Base-by-base conservation (phyloP, 1,284 basidiomycete species). In the Apiotrichum akiyoshidainum region DNA sequence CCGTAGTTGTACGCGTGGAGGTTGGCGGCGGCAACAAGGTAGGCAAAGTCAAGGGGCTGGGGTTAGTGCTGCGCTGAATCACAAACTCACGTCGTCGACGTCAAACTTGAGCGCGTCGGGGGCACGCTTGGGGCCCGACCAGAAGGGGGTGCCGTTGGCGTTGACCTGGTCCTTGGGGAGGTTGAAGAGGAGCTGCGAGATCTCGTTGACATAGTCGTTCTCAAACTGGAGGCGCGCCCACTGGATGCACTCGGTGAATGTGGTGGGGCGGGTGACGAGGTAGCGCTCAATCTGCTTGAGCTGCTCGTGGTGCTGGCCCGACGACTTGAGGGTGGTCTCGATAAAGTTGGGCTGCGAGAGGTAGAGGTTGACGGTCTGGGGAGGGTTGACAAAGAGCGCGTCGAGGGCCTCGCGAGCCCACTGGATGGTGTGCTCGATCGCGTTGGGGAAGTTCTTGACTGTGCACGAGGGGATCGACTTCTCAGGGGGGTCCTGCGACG, bases 401-500 rank as follows among this genome's bases (percentile, higher is more conserved):
- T 98, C 91, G 76, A 99, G 98, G 65, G 92, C 88, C 72, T 89
- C 87, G 65, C 93, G 87, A 65, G 91, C 88, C 96, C 96, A 99
- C 82, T 95, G 90, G 65, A 99, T 99, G n/a, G 95, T 98, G 80
- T 99, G 96, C 69, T 93, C 88, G 68, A 99, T 99, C 39, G 89
- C 88, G 76, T 99, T 97, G 34, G 96, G 96, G 85, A 99, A 99
- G 80, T 93, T 98, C 81, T 98, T 99, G 73, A 99, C 90, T 11
- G 96, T 99, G 80, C 97, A 99, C 44, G 92, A 92, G 12, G 97
- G 92, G 16, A 94, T 89, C 73, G 95, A 90, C 80, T 98, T 99
- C 80, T 99, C 97, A 19, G 96, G 96, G 46, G 96, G 96, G 77
- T 99, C 96, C 80, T 99, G 96, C 21, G 95, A 98, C 7, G 94